Percentiles rank a stretch among this genome's conserved stretches.
Evolutionary conservation across 345 rosid genomes (phyloP).

Genomic region (Eucalyptus grandis): DNA sequence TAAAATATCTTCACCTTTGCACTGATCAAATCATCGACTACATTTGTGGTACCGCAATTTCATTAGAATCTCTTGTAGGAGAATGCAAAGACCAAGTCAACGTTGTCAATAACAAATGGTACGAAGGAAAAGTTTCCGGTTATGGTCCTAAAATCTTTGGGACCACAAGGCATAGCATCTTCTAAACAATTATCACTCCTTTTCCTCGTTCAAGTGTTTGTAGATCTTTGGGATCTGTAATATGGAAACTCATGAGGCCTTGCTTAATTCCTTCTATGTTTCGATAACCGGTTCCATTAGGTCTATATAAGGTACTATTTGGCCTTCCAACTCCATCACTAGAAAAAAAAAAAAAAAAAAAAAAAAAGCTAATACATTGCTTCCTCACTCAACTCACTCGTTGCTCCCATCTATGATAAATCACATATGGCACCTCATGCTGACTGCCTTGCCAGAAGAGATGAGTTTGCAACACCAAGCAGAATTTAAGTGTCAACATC

Average conservation of each 20-base stretch:
- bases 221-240: not conserved
- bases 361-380: not conserved
- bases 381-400: not conserved
- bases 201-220: not conserved
- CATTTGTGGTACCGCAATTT: not conserved
- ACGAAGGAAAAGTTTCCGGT: not conserved
- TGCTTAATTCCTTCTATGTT: not conserved
- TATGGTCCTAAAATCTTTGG: not conserved
- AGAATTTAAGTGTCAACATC: too few species aligned
- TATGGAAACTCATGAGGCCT: not conserved
- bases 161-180: not conserved
- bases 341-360: not conserved
- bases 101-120: not conserved
- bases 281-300: not conserved
- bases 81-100: not conserved
- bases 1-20: not conserved
- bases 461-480: too few species aligned
- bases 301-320: not conserved
- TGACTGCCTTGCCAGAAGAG: too few species aligned
- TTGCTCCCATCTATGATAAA: not conserved
- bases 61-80: not conserved
- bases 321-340: not conserved
- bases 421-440: not conserved
- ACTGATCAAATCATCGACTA: not conserved
- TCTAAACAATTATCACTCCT: not conserved